A percentile compares a stretch with the other conserved stretches of the same genome.
phyloP scores from a whole-genome alignment of 108 stramenopile genomes.

The Craspedostauros australis region DNA sequence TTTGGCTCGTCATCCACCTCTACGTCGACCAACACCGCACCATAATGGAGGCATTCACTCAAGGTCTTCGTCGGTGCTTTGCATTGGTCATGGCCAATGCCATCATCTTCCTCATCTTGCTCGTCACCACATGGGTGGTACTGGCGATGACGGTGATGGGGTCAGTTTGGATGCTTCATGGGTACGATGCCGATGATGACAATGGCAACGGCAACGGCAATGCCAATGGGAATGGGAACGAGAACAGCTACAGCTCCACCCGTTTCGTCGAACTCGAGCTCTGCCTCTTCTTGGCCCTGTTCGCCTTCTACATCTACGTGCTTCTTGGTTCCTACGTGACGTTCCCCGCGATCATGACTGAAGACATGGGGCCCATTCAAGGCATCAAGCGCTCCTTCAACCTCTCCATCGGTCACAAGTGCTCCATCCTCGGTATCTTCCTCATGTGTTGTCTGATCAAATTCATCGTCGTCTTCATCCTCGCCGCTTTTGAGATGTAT shows the following conservation, averaged over 20 bases:
- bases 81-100: no score
- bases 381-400: constrained; percentile 8
- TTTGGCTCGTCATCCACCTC: constrained; percentile 5
- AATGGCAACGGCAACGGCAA: no score
- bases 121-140: neutral
- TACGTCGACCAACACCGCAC: constrained; percentile 3
- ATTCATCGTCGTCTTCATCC: constrained; percentile 1
- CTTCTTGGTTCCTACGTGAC: neutral
- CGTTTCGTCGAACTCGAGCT: no score
- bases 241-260: no score
- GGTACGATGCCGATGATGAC: no score
- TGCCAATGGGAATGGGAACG: no score
- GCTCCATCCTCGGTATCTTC: constrained; percentile 2
- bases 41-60: neutral
- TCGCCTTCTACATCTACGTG: neutral
- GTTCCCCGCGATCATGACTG: constrained; percentile 13
- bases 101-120: neutral
- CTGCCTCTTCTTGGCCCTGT: neutral
- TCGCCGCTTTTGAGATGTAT: neutral
- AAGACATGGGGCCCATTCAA: constrained; percentile 4
- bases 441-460: neutral
- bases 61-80: neutral
- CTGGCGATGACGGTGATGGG: neutral
- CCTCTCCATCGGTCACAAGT: constrained; percentile 2
- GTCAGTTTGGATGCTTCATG: no score